Evolutionary conservation across 257 asterid species (phyloP).

Genomic region (Solanum chilense): DNA sequence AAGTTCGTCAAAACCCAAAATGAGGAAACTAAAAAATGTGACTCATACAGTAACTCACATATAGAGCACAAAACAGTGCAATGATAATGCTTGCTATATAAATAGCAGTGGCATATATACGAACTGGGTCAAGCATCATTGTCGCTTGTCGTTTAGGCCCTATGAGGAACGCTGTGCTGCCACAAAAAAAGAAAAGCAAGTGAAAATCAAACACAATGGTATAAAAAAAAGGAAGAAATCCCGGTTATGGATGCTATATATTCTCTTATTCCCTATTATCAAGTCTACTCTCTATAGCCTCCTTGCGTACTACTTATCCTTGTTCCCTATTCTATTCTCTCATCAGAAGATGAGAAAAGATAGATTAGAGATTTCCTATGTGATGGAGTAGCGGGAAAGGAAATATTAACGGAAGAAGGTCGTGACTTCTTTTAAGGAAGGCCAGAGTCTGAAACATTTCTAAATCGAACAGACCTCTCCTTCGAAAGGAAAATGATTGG

Average conservation of each 20-base stretch:
- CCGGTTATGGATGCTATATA: not conserved
- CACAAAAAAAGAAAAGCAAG: constrained; percentile 22
- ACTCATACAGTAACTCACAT: constrained; percentile 49
- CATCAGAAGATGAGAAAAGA: not conserved
- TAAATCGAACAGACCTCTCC: not conserved
- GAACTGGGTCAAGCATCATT: constrained; percentile 95
- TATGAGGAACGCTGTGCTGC: constrained; percentile 98
- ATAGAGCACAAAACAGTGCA: constrained; percentile 86
- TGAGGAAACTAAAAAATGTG: not conserved
- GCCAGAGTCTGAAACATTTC: not conserved
- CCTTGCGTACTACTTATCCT: not conserved
- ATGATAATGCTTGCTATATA: constrained; percentile 85
- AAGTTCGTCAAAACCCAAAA: not conserved
- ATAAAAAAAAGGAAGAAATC: not conserved
- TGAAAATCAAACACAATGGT: constrained; percentile 8
- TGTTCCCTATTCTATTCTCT: not conserved
- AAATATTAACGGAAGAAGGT: not conserved
- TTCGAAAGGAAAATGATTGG: not conserved
- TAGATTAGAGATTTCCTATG: not conserved
- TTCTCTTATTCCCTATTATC: not conserved
- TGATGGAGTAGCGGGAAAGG: not conserved
- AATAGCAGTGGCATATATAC: constrained; percentile 94
- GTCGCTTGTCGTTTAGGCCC: constrained; percentile 95
- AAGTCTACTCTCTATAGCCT: not conserved
- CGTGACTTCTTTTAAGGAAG: not conserved